phyloP scores from a whole-genome alignment of 306 rosid genomes.

The Cercis canadensis region DNA sequence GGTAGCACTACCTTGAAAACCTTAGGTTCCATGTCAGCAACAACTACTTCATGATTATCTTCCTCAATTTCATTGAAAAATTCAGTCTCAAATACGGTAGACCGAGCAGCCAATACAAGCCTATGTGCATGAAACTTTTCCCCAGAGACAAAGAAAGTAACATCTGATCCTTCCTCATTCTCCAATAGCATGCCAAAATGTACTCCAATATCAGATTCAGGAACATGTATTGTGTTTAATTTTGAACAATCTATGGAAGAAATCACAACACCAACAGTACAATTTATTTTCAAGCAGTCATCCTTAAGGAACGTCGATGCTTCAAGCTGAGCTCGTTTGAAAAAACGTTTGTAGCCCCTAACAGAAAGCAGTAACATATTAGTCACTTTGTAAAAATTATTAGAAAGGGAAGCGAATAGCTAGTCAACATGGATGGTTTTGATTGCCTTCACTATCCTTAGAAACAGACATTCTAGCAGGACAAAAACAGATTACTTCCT shows the following conservation, averaged over 20 bases:
- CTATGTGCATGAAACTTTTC: conserved; percentile 89
- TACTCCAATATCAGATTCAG: conserved; percentile 84
- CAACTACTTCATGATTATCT: conserved; percentile 58
- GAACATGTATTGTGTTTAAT: conserved; percentile 79
- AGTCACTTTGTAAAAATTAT: neutral
- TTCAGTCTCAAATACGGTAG: conserved; percentile 72
- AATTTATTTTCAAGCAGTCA: conserved; percentile 95
- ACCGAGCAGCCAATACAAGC: conserved; percentile 91
- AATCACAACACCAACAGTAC: conserved; percentile 97
- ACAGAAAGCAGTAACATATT: conserved; percentile 24
- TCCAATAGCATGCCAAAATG: conserved; percentile 81
- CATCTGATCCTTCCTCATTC: conserved; percentile 88
- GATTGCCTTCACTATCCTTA: neutral
- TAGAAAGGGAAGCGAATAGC: neutral
- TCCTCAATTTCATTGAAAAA: conserved; percentile 66
- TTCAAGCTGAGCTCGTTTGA: conserved; percentile 84
- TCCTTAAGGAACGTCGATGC: conserved; percentile 82
- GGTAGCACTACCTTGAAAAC: conserved; percentile 80
- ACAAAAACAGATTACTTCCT: neutral
- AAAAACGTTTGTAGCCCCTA: conserved; percentile 97
- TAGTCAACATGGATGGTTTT: neutral
- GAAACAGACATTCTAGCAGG: neutral
- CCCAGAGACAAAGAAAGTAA: conserved; percentile 78
- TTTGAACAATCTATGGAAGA: conserved; percentile 88
- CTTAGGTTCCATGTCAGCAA: conserved; percentile 82